Base-by-base conservation (phyloP, 768 basidiomycete species). In the Cytidiella melzeri region DNA sequence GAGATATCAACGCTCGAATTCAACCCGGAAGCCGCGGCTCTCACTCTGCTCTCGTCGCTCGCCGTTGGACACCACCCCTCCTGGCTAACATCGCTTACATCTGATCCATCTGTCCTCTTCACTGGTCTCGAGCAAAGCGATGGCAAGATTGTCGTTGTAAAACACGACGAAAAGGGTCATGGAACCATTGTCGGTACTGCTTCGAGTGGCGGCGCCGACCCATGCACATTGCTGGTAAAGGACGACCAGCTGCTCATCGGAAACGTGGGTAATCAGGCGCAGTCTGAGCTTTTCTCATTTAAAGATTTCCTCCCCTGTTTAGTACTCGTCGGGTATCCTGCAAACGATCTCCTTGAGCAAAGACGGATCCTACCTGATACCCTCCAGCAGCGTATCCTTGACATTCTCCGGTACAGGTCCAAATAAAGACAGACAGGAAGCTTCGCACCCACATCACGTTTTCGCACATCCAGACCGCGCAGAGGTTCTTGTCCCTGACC, bases 361-460 rank as follows among this genome's bases (percentile, higher is more conserved):
- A n/a, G 54, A 65, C 7, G 51, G 73, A 9, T 75, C 80, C 5
- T 76, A 76, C 57, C 61, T 83, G 13, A 61, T 63, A 7, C 56
- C 67, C 0, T 48, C 67, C 5, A 50, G 62, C 9, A 57, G 72
- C 5, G 64, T 63, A 30, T 68, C 61, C 5, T 57, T 79, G 24
- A 61, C 69, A 39, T 72, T 89, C 41, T 61, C 59, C 12, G 80
- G 77, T 1, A 69, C 71, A 0, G 87, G 90, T 0, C 87, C 87
- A 1, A 73, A 87, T 60, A 58, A 61, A 5, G 74, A 75, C 18
- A 75, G 91, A 27, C 92, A 93, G 61, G 76, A 81, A 48, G 64
- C 69, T 4, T 74, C 88, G 3, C 92, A 93, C 60, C 85, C 87
- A 0, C 91, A 92, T 66, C 85, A 92, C 58, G 79, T 82, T 27